Evolutionary conservation across 768 basidiomycete genomes (phyloP).

Genomic region (Podaxis sp.): DNA sequence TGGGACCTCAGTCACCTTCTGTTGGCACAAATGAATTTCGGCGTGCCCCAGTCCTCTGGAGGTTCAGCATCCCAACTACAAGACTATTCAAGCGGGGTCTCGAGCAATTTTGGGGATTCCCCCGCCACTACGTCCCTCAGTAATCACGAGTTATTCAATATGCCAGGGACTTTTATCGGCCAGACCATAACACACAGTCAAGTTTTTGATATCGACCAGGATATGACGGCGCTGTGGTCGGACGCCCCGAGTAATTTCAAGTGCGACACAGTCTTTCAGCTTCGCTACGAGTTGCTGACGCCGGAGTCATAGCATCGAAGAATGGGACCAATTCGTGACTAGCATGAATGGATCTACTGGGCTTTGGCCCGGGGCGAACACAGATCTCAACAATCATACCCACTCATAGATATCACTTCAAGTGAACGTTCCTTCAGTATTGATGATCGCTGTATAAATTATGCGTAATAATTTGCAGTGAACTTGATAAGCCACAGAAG

Average conservation of each 20-base stretch:
- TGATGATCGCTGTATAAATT: too few relatives aligned
- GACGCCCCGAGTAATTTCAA: conserved; percentile 44
- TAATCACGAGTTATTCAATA: too few relatives aligned
- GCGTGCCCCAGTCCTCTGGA: conserved; percentile 8
- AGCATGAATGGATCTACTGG: conserved; percentile 5
- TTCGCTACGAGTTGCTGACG: neutral
- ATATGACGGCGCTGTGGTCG: conserved; percentile 51
- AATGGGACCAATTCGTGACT: conserved; percentile 20
- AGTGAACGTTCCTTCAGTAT: too few relatives aligned
- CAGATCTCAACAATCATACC: neutral
- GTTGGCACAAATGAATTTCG: conserved; percentile 21
- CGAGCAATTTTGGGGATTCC: neutral
- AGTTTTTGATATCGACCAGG: conserved; percentile 23
- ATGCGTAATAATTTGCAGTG: too few relatives aligned
- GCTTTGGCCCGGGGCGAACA: neutral
- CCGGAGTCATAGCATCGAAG: conserved; percentile 15
- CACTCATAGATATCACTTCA: too few relatives aligned
- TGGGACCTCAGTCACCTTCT: conserved; percentile 24
- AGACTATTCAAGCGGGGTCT: neutral
- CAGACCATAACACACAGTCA: neutral
- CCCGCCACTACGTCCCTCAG: neutral
- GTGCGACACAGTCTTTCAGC: conserved; percentile 31
- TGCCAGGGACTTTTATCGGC: neutral
- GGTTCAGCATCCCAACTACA: neutral
- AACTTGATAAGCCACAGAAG: too few relatives aligned